phyloP scores from a whole-genome alignment of 805 yeast species.

The Maudiozyma barnettii region DNA sequence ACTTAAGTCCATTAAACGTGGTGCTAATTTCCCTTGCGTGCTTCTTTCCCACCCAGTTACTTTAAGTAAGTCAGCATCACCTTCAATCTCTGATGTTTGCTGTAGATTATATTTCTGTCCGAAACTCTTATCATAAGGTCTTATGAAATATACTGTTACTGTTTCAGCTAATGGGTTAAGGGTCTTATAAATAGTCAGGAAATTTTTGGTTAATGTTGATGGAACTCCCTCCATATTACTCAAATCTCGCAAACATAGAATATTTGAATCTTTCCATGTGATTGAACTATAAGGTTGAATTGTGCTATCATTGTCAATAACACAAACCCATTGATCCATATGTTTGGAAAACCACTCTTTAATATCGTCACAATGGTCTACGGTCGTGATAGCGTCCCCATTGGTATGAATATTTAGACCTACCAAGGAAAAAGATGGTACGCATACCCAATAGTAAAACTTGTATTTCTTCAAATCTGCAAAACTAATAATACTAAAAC shows the following conservation, averaged over 20 bases:
- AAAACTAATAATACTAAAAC: conserved; percentile 52
- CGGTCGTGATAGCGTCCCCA: background rate
- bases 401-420: conserved; percentile 5
- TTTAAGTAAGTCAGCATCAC: conserved; percentile 27
- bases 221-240: conserved; percentile 32
- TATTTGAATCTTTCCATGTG: conserved; percentile 6
- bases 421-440: conserved; percentile 46
- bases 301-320: conserved; percentile 12
- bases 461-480: conserved; percentile 85
- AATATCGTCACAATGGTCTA: background rate
- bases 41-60: conserved; percentile 90
- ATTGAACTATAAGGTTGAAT: conserved; percentile 13
- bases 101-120: background rate
- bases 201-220: conserved; percentile 49
- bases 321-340: conserved; percentile 23
- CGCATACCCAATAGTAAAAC: conserved; percentile 84
- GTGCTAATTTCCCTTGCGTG: conserved; percentile 58
- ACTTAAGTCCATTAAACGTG: conserved; percentile 77
- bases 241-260: conserved; percentile 35
- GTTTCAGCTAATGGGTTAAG: conserved; percentile 27
- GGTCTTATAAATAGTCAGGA: conserved; percentile 36
- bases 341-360: conserved; percentile 14
- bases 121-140: conserved; percentile 21
- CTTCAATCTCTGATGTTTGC: background rate
- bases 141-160: conserved; percentile 34